These are phyloP conservation scores for Cryphonectria carpinicola DNA, from an alignment of 2,329 filamentous ascomycete species.

Conservation along the genomic window DNA sequence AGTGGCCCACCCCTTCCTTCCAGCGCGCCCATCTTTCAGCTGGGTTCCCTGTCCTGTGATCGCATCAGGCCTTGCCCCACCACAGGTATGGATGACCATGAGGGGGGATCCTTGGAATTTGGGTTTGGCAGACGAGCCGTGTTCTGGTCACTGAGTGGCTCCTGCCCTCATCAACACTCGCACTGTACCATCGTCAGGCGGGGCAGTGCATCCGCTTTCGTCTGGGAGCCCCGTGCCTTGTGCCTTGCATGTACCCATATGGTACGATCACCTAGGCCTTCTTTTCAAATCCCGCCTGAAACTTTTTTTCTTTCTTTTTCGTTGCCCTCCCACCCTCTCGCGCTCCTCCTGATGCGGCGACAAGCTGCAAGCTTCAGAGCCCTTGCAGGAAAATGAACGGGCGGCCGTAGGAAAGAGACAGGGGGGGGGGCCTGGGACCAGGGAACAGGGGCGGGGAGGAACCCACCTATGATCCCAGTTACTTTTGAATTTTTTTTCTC, in stretches of 20 bases:
- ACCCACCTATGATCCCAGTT: constrained; percentile 3
- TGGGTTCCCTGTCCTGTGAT: background rate
- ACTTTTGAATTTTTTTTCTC: background rate
- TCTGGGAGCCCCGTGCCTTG: constrained; percentile 18
- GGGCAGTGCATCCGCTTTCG: constrained; percentile 19
- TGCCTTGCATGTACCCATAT: constrained; percentile 18
- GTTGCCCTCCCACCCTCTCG: background rate
- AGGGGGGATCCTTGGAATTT: constrained; percentile 13
- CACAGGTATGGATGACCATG: background rate
- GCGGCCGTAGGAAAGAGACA: background rate
- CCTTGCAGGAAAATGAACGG: constrained; percentile 10
- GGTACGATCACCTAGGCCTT: background rate
- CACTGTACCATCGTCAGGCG: constrained; percentile 10
- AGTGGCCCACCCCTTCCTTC: background rate
- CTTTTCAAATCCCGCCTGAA: background rate
- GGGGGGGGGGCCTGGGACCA: background rate
- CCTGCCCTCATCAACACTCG: background rate
- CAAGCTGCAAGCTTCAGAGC: background rate
- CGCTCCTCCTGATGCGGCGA: background rate
- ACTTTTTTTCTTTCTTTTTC: background rate
- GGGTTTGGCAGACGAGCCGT: constrained; percentile 15
- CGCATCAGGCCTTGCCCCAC: background rate
- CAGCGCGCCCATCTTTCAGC: background rate
- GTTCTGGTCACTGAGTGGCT: constrained; percentile 3
- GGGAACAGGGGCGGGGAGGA: background rate